Conservation (phyloP, 2,329 filamentous ascomycete genomes). For the Alternaria triticina region DNA sequence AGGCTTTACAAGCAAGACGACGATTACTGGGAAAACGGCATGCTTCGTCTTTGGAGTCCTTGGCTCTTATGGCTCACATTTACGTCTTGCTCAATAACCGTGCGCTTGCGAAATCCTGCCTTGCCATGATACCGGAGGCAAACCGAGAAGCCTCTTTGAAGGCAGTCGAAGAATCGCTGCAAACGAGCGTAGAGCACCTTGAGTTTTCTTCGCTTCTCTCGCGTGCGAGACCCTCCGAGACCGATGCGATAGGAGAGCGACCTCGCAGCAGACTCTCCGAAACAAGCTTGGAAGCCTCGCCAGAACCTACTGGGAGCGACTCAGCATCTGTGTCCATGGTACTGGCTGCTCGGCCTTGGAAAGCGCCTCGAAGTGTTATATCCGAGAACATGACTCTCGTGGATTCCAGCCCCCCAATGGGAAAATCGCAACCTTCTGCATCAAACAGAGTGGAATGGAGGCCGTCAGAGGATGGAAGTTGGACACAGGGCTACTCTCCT, state of each 20-base stretch:
- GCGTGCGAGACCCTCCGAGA: background rate
- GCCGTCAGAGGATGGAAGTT: background rate
- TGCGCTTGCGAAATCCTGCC: slow-evolving; percentile 28
- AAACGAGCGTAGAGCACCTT: slow-evolving; percentile 21
- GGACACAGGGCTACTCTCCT: background rate
- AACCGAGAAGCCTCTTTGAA: slow-evolving; percentile 16
- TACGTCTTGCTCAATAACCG: slow-evolving; percentile 26
- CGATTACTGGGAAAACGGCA: slow-evolving; percentile 34
- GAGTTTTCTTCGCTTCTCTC: slow-evolving; percentile 25
- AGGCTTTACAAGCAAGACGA: slow-evolving; percentile 31
- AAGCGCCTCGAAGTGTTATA: background rate
- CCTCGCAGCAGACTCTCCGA: slow-evolving; percentile 7
- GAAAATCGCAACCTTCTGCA: background rate
- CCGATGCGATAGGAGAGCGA: background rate
- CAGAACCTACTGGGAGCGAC: background rate
- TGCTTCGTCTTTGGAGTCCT: slow-evolving; percentile 31
- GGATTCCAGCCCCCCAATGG: background rate
- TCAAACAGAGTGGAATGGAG: background rate
- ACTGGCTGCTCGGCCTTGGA: background rate
- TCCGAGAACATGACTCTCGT: background rate
- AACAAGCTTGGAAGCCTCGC: background rate
- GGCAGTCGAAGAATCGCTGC: slow-evolving; percentile 24
- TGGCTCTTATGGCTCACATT: slow-evolving; percentile 38
- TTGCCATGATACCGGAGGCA: slow-evolving; percentile 28
- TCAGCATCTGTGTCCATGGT: background rate